These are phyloP conservation scores for Monosporascus sp. DNA, from an alignment of 2,329 filamentous ascomycete genomes.

Conservation along the genomic window DNA sequence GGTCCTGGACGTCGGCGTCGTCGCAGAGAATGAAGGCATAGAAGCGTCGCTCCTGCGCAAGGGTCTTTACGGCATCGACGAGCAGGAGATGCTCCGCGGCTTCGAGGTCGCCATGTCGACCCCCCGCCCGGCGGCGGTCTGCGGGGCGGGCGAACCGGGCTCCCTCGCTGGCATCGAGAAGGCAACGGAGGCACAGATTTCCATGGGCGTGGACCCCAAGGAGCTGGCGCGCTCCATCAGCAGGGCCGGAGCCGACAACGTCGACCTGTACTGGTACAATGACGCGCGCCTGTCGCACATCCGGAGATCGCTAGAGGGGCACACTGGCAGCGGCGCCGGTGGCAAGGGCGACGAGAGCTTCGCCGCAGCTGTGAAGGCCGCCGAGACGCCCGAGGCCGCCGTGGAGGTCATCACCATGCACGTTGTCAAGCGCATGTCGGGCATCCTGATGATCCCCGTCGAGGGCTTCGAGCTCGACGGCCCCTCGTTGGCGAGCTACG, in stretches of 20 bases:
- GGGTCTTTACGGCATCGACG: constrained; percentile 14
- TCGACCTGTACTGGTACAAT: constrained; percentile 21
- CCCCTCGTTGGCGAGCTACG: constrained; percentile 25
- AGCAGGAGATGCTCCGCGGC: constrained; percentile 13
- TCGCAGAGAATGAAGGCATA: constrained; percentile 17
- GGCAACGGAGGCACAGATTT: constrained; percentile 4
- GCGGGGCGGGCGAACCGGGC: neutral
- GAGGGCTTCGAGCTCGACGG: constrained; percentile 15
- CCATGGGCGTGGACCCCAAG: constrained; percentile 17
- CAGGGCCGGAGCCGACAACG: constrained; percentile 4
- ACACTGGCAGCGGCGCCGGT: neutral
- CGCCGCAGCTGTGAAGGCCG: constrained; percentile 6
- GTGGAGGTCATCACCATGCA: constrained; percentile 8
- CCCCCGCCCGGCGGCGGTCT: neutral
- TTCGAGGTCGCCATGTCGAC: constrained; percentile 21
- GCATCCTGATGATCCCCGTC: constrained; percentile 17
- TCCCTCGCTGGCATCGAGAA: neutral
- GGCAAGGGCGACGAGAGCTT: constrained; percentile 7
- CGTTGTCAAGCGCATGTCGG: constrained; percentile 14
- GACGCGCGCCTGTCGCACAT: constrained; percentile 20
- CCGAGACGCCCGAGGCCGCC: neutral
- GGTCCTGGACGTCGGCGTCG: constrained; percentile 26
- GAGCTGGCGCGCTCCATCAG: constrained; percentile 10
- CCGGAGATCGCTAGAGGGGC: constrained; percentile 10
- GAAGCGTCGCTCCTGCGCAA: constrained; percentile 8